Percentiles rank a stretch among this genome's conserved stretches.
Evolutionary conservation across 371 early-diverging fungal species (phyloP).

Genomic region (Mortierella sp.): DNA sequence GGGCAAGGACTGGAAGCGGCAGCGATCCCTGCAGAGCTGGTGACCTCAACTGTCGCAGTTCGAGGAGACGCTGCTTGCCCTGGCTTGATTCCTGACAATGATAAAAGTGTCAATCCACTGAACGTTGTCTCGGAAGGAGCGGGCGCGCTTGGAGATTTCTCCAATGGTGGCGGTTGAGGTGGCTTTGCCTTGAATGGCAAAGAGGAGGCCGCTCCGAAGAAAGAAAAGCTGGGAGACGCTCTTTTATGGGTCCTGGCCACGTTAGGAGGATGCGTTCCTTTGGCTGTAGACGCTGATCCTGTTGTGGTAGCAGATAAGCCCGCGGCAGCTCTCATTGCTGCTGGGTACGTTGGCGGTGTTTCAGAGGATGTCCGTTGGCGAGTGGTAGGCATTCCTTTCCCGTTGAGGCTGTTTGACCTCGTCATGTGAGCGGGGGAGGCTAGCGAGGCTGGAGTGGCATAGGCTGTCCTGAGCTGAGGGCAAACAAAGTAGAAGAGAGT

Average conservation of each 20-base stretch:
- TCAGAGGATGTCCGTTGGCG: constrained; percentile 52
- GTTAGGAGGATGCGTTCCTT: constrained; percentile 24
- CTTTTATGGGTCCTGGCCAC: constrained; percentile 32
- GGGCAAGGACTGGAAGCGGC: constrained; percentile 16
- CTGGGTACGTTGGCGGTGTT: constrained; percentile 49
- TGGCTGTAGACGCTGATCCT: not conserved
- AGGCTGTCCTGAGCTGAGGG: constrained; percentile 34
- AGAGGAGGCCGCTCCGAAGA: constrained; percentile 33
- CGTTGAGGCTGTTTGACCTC: constrained; percentile 49
- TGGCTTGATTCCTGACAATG: constrained; percentile 46
- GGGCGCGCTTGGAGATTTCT: constrained; percentile 25
- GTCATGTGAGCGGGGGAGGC: constrained; percentile 36
- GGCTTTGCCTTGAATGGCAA: constrained; percentile 51
- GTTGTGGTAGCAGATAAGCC: not conserved
- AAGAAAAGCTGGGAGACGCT: constrained; percentile 52
- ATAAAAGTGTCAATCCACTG: constrained; percentile 24
- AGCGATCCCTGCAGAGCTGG: constrained; percentile 28
- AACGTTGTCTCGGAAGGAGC: constrained; percentile 22
- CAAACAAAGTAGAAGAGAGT: constrained; percentile 55
- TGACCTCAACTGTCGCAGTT: constrained; percentile 46
- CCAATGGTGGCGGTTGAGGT: constrained; percentile 34
- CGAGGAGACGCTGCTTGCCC: constrained; percentile 39
- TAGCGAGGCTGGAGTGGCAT: not conserved
- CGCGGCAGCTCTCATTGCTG: constrained; percentile 25
- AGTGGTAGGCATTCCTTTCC: constrained; percentile 21